phyloP scores from a whole-genome alignment of 306 rosid genomes.

The Gastrolobium villosum region DNA sequence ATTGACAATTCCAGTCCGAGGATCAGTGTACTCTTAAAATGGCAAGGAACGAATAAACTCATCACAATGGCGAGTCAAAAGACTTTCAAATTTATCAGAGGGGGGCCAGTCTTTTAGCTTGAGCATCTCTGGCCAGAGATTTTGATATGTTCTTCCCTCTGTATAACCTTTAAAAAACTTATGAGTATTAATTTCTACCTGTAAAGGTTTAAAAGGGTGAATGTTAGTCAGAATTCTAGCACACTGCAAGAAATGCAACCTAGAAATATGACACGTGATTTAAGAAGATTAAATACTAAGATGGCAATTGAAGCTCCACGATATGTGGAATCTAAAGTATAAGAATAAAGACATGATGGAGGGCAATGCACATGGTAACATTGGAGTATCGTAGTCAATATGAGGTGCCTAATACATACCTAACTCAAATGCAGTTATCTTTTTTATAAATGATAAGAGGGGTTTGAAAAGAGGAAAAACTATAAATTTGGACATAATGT shows the following conservation, averaged over 20 bases:
- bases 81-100: conserved; percentile 83
- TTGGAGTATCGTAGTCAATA: conserved; percentile 22
- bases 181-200: conserved; percentile 79
- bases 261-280: too few species aligned
- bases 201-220: conserved; percentile 48
- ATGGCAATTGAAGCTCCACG: conserved; percentile 29
- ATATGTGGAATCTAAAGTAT: conserved; percentile 35
- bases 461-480: conserved; percentile 25
- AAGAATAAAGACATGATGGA: conserved; percentile 22
- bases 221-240: conserved; percentile 20
- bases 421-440: conserved; percentile 12
- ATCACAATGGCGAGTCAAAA: conserved; percentile 91
- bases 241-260: conserved; percentile 33
- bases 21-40: conserved; percentile 86
- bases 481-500: conserved; percentile 1
- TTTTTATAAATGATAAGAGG: conserved; percentile 9
- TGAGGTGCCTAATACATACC: conserved; percentile 1
- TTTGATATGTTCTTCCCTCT: conserved; percentile 74
- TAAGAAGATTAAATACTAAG: conserved; percentile 20
- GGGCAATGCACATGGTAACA: not conserved
- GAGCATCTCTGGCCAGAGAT: conserved; percentile 94
- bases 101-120: conserved; percentile 98
- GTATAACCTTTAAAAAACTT: conserved; percentile 80
- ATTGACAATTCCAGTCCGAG: conserved; percentile 77
- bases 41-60: conserved; percentile 83